Percentiles rank a stretch among this genome's conserved stretches.
Conservation (phyloP, 2,329 filamentous ascomycete species). For the Rhinocladiella similis region DNA sequence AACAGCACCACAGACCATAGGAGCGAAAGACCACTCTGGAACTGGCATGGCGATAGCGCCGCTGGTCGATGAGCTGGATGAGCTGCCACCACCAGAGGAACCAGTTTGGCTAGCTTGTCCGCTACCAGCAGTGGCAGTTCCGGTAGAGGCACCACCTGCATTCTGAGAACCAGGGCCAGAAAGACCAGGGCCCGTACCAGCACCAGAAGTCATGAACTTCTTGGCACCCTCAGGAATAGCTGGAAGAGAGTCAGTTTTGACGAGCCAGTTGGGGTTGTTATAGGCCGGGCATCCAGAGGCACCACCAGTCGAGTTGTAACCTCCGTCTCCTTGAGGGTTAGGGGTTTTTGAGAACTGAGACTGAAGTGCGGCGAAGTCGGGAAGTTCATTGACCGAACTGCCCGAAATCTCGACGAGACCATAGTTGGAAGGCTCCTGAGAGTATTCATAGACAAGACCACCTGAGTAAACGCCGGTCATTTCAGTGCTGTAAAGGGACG, state of each 20-base stretch:
- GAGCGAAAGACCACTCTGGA: constrained; percentile 50
- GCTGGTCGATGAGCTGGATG: constrained; percentile 32
- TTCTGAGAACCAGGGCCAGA: constrained; percentile 57
- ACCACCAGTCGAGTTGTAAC: constrained; percentile 57
- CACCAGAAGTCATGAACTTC: constrained; percentile 59
- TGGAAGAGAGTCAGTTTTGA: constrained; percentile 53
- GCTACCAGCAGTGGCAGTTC: constrained; percentile 51
- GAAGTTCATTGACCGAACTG: constrained; percentile 55
- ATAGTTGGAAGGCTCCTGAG: constrained; percentile 73
- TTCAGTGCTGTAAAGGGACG: constrained; percentile 73
- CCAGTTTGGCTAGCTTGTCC: constrained; percentile 38
- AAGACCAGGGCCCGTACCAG: constrained; percentile 59
- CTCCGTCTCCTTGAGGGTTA: constrained; percentile 57
- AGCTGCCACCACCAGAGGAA: constrained; percentile 28
- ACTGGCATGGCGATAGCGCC: constrained; percentile 36
- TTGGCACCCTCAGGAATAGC: constrained; percentile 56
- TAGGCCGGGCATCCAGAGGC: constrained; percentile 56
- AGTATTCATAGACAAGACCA: constrained; percentile 95
- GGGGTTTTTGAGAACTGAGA: constrained; percentile 50
- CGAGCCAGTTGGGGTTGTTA: constrained; percentile 57
- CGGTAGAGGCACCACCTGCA: constrained; percentile 51
- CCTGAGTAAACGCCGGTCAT: constrained; percentile 94
- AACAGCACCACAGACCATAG: constrained; percentile 52
- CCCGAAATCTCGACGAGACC: constrained; percentile 72
- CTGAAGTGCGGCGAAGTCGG: constrained; percentile 64